Evolutionary conservation across 306 rosid genomes (phyloP), one percentile per base, ranked within the genome.

Genomic region (Vigna mungo): DNA sequence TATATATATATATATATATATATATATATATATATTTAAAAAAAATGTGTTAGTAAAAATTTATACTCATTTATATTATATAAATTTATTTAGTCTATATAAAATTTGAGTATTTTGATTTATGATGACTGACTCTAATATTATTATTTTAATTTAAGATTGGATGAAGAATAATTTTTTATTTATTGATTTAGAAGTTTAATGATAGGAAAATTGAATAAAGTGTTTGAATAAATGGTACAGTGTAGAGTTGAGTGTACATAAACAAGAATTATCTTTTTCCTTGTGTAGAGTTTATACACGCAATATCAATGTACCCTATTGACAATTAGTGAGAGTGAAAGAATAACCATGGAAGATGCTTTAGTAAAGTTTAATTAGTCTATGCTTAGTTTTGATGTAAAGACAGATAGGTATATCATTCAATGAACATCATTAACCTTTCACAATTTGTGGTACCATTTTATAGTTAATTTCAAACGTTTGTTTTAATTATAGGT

Each of bases 361-460:
- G 32, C 17, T 65, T 65, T 11, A 12, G 54, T 12, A 66, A 41
- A 20, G 44, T 41, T 43, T 21, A 30, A 17, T 21, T 78, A 13
- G 14, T 32, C 16, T 9, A 63, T 63, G 49, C 49, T 36, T 36
- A 17, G 39, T 12, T 76, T 71, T 55, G 6, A 32, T 17, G 27
- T 67, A 78, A 51, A 49, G 80, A 75, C 81, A 34, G 32, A 52
- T 9, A 63, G 23, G 43, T 37, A 4, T 41, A 36, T 21, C 25
- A 59, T 84, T 76, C 78, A 74, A 30, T 68, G 85, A 81, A 78
- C 77, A 62, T 25, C 3, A 25, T 25, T 25, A 25, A 25, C 27
- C 27, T 25, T 25, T 25, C 3, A 25, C 27, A 25, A 25, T 60
- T 51, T 80, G 55, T 34, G 71, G 83, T 68, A 78, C 53, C 16